These are phyloP conservation scores for Mycena metata DNA, from an alignment of 768 basidiomycete species.

Conservation along the genomic window DNA sequence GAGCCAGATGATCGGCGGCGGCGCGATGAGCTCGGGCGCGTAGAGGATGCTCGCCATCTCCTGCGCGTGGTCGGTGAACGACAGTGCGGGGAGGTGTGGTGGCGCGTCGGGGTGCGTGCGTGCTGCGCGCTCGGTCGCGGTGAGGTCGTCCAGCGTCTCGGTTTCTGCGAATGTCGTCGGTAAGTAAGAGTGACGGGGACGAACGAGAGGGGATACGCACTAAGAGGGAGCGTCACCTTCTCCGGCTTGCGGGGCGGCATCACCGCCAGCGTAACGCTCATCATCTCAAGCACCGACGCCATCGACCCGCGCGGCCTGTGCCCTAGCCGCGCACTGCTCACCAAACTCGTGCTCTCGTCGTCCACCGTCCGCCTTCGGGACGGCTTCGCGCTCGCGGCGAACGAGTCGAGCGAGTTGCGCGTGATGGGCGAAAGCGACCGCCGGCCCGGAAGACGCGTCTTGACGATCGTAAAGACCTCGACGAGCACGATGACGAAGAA, in stretches of 20 bases:
- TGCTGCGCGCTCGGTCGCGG: constrained; percentile 82
- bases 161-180: constrained; percentile 60
- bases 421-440: constrained; percentile 68
- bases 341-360: constrained; percentile 66
- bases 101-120: constrained; percentile 85
- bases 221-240: constrained; percentile 74
- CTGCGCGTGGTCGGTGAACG: constrained; percentile 82
- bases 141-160: constrained; percentile 85
- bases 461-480: constrained; percentile 68
- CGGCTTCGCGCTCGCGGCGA: constrained; percentile 60
- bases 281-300: constrained; percentile 88
- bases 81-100: constrained; percentile 75
- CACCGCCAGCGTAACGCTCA: constrained; percentile 83
- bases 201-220: constrained; percentile 57
- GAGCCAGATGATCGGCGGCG: constrained; percentile 87
- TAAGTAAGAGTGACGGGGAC: constrained; percentile 1
- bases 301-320: constrained; percentile 74
- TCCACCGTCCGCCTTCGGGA: constrained; percentile 52
- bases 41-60: constrained; percentile 85
- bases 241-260: constrained; percentile 70
- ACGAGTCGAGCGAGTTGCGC: constrained; percentile 68
- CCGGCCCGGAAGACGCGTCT: constrained; percentile 62
- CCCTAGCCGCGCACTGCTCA: constrained; percentile 56
- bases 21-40: constrained; percentile 84
- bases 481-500: constrained; percentile 68